Evolutionary conservation across 2,329 filamentous ascomycete species (phyloP).

Genomic region (Aspergillus sp.): DNA sequence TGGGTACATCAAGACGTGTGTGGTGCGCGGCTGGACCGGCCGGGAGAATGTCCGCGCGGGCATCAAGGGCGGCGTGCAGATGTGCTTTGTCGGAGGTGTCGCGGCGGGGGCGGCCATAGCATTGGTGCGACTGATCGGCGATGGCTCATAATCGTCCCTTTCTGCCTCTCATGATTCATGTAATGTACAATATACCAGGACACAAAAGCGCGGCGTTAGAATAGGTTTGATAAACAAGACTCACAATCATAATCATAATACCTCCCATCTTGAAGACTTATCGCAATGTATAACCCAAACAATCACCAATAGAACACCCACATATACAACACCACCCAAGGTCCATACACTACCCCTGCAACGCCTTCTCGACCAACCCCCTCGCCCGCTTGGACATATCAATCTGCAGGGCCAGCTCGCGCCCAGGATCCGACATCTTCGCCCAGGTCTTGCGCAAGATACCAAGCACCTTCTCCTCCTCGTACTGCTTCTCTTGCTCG

Average conservation of each 20-base stretch:
- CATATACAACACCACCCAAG: background rate
- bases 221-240: slow-evolving; percentile 6
- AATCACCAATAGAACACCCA: too few species aligned
- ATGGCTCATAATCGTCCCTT: slow-evolving; percentile 11
- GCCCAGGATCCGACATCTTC: slow-evolving; percentile 68
- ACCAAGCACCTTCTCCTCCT: slow-evolving; percentile 71
- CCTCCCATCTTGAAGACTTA: too few species aligned
- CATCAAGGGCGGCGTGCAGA: slow-evolving; percentile 62
- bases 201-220: slow-evolving; percentile 5
- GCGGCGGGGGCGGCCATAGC: slow-evolving; percentile 66
- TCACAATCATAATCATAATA: background rate
- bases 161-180: slow-evolving; percentile 1
- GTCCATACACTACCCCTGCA: slow-evolving; percentile 38
- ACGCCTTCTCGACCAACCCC: slow-evolving; percentile 62
- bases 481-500: slow-evolving; percentile 54
- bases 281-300: too few species aligned
- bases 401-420: slow-evolving; percentile 65
- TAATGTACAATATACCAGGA: slow-evolving; percentile 6
- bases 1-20: slow-evolving; percentile 45
- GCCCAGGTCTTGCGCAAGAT: slow-evolving; percentile 73
- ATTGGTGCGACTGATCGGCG: slow-evolving; percentile 57
- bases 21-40: slow-evolving; percentile 46
- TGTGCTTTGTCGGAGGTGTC: slow-evolving; percentile 62
- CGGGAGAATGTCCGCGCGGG: slow-evolving; percentile 52
- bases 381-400: slow-evolving; percentile 62